phyloP scores from a whole-genome alignment of 2,329 filamentous ascomycete genomes.

The Fusarium tricinctum region DNA sequence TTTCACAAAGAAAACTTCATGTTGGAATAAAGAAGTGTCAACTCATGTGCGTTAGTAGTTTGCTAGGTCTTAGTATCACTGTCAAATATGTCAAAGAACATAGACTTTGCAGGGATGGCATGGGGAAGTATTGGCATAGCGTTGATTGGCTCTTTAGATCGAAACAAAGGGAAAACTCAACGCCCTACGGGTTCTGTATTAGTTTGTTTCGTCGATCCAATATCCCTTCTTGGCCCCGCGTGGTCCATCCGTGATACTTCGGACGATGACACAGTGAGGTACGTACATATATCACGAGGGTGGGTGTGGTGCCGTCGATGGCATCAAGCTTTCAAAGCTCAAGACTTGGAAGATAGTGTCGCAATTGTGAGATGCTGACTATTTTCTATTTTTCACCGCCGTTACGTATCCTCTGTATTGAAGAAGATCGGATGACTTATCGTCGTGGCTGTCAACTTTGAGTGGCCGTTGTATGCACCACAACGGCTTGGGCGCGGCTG shows the following conservation, averaged over 20 bases:
- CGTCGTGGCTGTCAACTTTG: too few species aligned
- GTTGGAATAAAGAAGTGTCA: background rate
- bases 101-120: background rate
- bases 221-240: background rate
- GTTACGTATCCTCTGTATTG: background rate
- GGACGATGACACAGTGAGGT: slow-evolving; percentile 4
- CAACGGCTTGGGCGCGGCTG: slow-evolving; percentile 14
- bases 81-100: background rate
- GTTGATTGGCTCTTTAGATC: background rate
- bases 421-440: background rate
- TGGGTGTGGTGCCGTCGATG: slow-evolving; percentile 17
- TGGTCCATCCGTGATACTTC: background rate
- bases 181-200: background rate
- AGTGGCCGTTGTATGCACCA: background rate
- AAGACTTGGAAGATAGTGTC: background rate
- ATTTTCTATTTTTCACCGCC: background rate
- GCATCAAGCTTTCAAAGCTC: slow-evolving; percentile 22
- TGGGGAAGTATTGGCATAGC: background rate
- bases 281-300: slow-evolving; percentile 8
- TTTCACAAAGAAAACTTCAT: background rate
- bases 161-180: background rate
- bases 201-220: background rate
- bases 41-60: background rate
- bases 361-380: background rate
- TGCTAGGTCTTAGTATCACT: background rate